phyloP scores from a whole-genome alignment of 768 basidiomycete species.

The Pleurotus tuber-regium region DNA sequence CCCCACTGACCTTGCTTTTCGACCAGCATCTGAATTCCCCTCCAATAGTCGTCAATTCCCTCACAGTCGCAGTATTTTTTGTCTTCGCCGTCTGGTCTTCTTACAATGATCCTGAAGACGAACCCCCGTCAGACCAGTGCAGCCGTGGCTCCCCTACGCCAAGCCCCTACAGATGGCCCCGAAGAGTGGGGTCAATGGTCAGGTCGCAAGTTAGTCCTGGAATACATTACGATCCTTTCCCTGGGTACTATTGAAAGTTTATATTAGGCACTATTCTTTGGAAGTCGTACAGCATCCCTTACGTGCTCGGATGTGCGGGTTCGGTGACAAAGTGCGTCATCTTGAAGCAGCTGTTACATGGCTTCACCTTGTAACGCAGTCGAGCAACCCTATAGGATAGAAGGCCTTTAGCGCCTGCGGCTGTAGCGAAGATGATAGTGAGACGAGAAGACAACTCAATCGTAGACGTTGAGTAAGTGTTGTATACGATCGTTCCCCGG shows the following conservation, averaged over 20 bases:
- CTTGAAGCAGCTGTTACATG: constrained; percentile 13
- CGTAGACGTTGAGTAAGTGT: constrained; percentile 74
- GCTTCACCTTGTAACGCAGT: constrained; percentile 13
- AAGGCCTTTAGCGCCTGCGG: constrained; percentile 87
- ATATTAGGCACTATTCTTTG: constrained; percentile 70
- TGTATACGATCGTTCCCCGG: constrained; percentile 3
- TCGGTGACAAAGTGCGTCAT: constrained; percentile 82
- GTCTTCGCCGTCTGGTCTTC: constrained; percentile 5
- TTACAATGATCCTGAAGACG: constrained; percentile 65
- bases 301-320: constrained; percentile 93
- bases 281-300: constrained; percentile 87
- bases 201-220: constrained; percentile 52
- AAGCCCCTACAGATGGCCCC: constrained; percentile 35
- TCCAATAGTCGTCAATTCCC: not conserved
- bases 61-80: constrained; percentile 10
- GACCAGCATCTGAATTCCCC: constrained; percentile 9
- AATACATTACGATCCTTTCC: constrained; percentile 4
- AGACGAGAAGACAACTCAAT: constrained; percentile 61
- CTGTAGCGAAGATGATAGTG: constrained; percentile 82
- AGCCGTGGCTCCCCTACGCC: constrained; percentile 27
- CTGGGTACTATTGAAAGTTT: constrained; percentile 15
- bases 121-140: constrained; percentile 41
- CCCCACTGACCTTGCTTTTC: constrained; percentile 1
- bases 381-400: constrained; percentile 62
- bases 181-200: constrained; percentile 74